Evolutionary conservation across 441 rosid genomes (phyloP), one percentile per base, ranked within the genome.

Genomic region (Gossypium lobatum): DNA sequence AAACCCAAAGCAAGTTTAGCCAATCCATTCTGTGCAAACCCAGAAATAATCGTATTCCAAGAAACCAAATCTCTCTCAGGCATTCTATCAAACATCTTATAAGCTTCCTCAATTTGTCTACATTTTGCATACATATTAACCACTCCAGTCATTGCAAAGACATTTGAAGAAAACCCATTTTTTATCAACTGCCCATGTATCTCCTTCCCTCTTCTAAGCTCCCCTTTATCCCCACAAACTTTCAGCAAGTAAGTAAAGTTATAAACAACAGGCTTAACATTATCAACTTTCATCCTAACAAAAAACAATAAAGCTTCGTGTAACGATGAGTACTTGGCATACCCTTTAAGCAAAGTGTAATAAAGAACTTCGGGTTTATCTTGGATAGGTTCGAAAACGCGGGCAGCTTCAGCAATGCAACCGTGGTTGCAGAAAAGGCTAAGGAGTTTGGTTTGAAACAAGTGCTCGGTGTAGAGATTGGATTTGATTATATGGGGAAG

Each of bases 1-100:
- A 92, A 63, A 5, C 80, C 88, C 62, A 91, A 77, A 1, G 97
- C 95, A 66, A 82, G 66, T 37, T 61, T 73, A 4, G 90, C 83
- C n/a, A 91, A 80, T 14, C 93, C 90, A 81, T 94, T 92, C 78
- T 92, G 97, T 0, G 93, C 87, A 71, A 82, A 85, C 31, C 97
- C 97, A 67, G 97, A 85, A 79, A 92, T 78, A 73, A 94, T 92
- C 0, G 93, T 84, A 75, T 91, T 95, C 97, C 94, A 95, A 1
- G 88, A 91, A 71, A 92, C 93, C 81, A 89, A 87, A 55, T 95
- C 98, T 72, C 94, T 92, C 14, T 85, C 92, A 31, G 89, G 83
- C 96, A 91, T 89, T 84, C 93, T 87, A 75, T 85, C 93, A 65
- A 93, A 93, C 96, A 89, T 86, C 84, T 89, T 93, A 63, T 76